These are phyloP conservation scores for Leucocoprinus leucothites DNA, from an alignment of 768 basidiomycete species.

Conservation along the genomic window DNA sequence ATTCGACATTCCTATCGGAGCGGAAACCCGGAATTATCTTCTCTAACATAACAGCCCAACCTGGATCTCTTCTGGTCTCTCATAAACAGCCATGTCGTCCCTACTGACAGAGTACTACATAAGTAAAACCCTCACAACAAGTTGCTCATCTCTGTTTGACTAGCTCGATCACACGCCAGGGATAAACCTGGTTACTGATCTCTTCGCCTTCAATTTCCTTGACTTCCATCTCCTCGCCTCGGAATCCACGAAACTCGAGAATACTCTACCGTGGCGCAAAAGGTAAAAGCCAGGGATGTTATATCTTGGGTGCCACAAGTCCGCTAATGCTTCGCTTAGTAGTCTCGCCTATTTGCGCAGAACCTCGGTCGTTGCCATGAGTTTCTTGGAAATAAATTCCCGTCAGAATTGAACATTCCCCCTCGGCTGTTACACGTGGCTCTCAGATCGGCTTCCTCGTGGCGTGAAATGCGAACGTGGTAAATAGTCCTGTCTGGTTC, in stretches of 20 bases:
- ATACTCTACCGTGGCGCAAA: not conserved
- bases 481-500: not conserved
- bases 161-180: not conserved
- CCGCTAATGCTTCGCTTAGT: not conserved
- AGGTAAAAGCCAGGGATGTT: not conserved
- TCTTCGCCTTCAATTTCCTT: not conserved
- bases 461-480: constrained; percentile 1
- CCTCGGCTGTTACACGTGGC: constrained; percentile 10
- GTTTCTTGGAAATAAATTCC: not conserved
- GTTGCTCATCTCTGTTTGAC: not conserved
- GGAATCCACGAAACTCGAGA: constrained; percentile 7
- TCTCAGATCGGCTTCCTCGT: constrained; percentile 8
- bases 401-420: not conserved
- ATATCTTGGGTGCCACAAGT: not conserved
- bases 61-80: too few relatives aligned
- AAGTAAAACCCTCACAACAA: not conserved
- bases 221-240: not conserved
- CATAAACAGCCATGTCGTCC: too few relatives aligned
- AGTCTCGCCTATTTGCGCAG: not conserved
- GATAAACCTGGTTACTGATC: constrained; percentile 3
- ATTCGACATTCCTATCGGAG: too few relatives aligned
- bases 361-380: not conserved
- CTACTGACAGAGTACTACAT: too few relatives aligned
- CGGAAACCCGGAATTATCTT: too few relatives aligned
- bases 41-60: too few relatives aligned